Evolutionary conservation across 2,329 filamentous ascomycete species (phyloP).

Genomic region (Cladosporium colombiae): DNA sequence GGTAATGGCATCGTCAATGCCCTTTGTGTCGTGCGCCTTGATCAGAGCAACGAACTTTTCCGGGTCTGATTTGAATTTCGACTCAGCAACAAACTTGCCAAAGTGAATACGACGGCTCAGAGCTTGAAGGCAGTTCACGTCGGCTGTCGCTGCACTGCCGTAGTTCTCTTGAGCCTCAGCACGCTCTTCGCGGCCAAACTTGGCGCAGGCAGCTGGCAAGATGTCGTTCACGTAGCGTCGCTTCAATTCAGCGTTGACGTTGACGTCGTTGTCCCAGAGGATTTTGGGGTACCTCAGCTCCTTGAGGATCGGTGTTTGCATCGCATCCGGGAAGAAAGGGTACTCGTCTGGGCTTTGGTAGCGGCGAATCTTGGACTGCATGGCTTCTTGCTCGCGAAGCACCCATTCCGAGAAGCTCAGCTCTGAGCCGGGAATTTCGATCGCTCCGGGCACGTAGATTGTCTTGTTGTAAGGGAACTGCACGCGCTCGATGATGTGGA

Average conservation of each 20-base stretch:
- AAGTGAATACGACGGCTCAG: constrained; percentile 91
- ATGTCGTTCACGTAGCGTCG: constrained; percentile 79
- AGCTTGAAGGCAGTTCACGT: constrained; percentile 87
- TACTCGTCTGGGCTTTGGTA: constrained; percentile 97
- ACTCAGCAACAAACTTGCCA: constrained; percentile 97
- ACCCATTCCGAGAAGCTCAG: constrained; percentile 94
- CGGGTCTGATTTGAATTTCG: constrained; percentile 83
- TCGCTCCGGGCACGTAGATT: constrained; percentile 80
- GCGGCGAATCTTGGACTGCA: constrained; percentile 90
- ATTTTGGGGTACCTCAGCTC: constrained; percentile 86
- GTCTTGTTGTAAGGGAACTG: constrained; percentile 91
- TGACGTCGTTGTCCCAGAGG: constrained; percentile 84
- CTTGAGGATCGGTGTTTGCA: constrained; percentile 80
- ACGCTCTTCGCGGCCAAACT: constrained; percentile 74
- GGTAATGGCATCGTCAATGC: constrained; percentile 87
- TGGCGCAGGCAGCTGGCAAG: constrained; percentile 78
- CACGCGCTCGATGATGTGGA: constrained; percentile 95
- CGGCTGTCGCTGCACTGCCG: constrained; percentile 85
- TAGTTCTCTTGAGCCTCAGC: constrained; percentile 87
- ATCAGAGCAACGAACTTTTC: constrained; percentile 82
- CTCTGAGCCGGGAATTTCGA: constrained; percentile 70
- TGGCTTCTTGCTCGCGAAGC: constrained; percentile 80
- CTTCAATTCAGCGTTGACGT: constrained; percentile 87
- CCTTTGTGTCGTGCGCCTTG: constrained; percentile 73
- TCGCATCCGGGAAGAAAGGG: constrained; percentile 85